Evolutionary conservation across 768 basidiomycete species (phyloP).

Genomic region (Boletales sp.): DNA sequence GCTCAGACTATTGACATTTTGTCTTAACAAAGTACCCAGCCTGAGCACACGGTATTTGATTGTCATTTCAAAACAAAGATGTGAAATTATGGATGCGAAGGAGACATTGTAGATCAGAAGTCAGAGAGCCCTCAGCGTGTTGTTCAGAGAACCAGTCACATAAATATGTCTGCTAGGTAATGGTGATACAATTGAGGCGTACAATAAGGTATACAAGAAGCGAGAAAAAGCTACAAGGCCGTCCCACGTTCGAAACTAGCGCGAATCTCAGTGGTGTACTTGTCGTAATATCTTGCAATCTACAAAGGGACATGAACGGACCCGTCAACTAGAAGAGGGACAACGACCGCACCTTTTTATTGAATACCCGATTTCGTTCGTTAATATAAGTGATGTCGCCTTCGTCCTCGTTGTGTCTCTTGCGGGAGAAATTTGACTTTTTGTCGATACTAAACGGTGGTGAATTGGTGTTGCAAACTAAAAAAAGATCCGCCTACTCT

Average conservation of each 20-base stretch:
- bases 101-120: too few relatives aligned
- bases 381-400: slow-evolving; percentile 99
- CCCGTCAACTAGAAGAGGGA: background rate
- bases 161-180: too few relatives aligned
- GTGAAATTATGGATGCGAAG: too few relatives aligned
- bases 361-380: slow-evolving; percentile 96
- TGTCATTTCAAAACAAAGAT: too few relatives aligned
- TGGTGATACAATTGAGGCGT: background rate
- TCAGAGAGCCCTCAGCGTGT: too few relatives aligned
- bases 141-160: too few relatives aligned
- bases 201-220: slow-evolving; percentile 13
- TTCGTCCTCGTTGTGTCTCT: slow-evolving; percentile 86
- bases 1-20: too few relatives aligned
- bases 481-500: slow-evolving; percentile 59
- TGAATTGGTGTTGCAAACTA: background rate
- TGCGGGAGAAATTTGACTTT: slow-evolving; percentile 86
- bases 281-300: slow-evolving; percentile 95
- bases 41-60: too few relatives aligned
- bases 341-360: slow-evolving; percentile 72
- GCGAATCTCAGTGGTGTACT: slow-evolving; percentile 93
- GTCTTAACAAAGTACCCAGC: too few relatives aligned
- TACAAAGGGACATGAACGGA: slow-evolving; percentile 25
- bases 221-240: slow-evolving; percentile 55
- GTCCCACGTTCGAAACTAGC: slow-evolving; percentile 98
- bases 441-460: slow-evolving; percentile 67